These are phyloP conservation scores for Phialophora tarda DNA, from an alignment of 2,329 filamentous ascomycete genomes.

Conservation along the genomic window DNA sequence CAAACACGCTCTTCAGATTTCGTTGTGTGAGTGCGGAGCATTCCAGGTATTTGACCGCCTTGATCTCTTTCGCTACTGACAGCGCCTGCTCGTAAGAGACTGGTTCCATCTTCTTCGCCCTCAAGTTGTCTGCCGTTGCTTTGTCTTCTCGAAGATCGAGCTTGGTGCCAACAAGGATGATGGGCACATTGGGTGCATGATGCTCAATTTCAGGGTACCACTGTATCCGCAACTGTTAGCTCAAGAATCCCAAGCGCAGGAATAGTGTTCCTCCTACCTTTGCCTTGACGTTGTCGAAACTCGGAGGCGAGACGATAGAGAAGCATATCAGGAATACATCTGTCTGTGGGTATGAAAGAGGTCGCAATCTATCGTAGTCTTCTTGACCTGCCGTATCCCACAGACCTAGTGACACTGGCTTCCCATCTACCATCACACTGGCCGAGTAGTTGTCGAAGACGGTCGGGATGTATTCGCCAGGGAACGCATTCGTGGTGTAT, in stretches of 20 bases:
- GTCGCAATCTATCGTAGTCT: slow-evolving; percentile 94
- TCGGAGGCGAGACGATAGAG: slow-evolving; percentile 95
- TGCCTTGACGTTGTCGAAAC: slow-evolving; percentile 98
- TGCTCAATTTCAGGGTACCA: slow-evolving; percentile 98
- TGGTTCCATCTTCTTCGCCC: slow-evolving; percentile 94
- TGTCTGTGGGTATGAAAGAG: slow-evolving; percentile 96
- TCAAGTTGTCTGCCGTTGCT: slow-evolving; percentile 77
- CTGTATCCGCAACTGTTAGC: slow-evolving; percentile 54
- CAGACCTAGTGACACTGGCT: slow-evolving; percentile 92
- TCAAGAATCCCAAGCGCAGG: not conserved
- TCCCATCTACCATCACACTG: slow-evolving; percentile 98
- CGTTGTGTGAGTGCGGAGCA: slow-evolving; percentile 96
- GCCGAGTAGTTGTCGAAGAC: slow-evolving; percentile 99
- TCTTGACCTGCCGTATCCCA: slow-evolving; percentile 99
- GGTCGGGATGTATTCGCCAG: slow-evolving; percentile 99
- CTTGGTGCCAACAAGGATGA: slow-evolving; percentile 97
- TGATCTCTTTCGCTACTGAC: slow-evolving; percentile 88
- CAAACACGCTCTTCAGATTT: slow-evolving; percentile 97
- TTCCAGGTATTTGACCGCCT: slow-evolving; percentile 95
- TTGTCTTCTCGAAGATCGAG: slow-evolving; percentile 91
- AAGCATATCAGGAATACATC: slow-evolving; percentile 99
- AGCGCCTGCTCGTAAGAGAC: slow-evolving; percentile 93
- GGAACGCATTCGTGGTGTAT: slow-evolving; percentile 99
- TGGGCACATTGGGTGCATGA: slow-evolving; percentile 91
- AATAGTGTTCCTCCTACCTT: slow-evolving; percentile 67